phyloP scores from a whole-genome alignment of 441 rosid genomes.

The Euphorbia schlechtendalii region DNA sequence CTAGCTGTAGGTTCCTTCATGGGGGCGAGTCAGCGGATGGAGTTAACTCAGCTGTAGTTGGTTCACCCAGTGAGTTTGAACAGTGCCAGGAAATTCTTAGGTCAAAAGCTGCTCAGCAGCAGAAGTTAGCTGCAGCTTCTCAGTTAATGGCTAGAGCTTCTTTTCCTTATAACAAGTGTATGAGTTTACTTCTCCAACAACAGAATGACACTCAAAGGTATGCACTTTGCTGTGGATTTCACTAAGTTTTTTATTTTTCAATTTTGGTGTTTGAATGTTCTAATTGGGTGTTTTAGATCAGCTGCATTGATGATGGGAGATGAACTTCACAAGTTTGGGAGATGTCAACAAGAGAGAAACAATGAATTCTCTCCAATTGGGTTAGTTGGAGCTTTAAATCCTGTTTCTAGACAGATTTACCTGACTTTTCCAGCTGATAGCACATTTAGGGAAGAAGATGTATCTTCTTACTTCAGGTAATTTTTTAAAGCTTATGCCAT shows the following conservation, averaged over 20 bases:
- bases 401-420: conserved; percentile 90
- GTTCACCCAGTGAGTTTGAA: conserved; percentile 59
- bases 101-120: conserved; percentile 69
- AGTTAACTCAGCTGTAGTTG: conserved; percentile 27
- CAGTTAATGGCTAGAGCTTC: conserved; percentile 42
- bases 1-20: conserved; percentile 70
- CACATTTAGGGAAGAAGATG: conserved; percentile 88
- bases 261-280: background rate
- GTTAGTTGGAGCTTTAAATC: conserved; percentile 53
- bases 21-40: conserved; percentile 33
- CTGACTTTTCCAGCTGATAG: conserved; percentile 94
- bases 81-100: conserved; percentile 62
- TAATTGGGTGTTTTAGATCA: conserved; percentile 29
- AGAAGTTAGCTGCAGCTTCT: too few species aligned
- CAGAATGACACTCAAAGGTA: conserved; percentile 72
- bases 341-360: too few species aligned
- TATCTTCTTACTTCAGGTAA: conserved; percentile 81
- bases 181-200: conserved; percentile 50
- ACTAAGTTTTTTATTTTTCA: background rate
- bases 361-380: conserved; percentile 39
- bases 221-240: background rate
- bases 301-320: conserved; percentile 31
- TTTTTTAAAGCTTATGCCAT: too few species aligned
- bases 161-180: conserved; percentile 50
- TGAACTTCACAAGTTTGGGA: too few species aligned